A percentile compares a stretch with the other conserved stretches of the same genome.
Conservation (phyloP, 352 stramenopile genomes). For the Globisporangium solare region DNA sequence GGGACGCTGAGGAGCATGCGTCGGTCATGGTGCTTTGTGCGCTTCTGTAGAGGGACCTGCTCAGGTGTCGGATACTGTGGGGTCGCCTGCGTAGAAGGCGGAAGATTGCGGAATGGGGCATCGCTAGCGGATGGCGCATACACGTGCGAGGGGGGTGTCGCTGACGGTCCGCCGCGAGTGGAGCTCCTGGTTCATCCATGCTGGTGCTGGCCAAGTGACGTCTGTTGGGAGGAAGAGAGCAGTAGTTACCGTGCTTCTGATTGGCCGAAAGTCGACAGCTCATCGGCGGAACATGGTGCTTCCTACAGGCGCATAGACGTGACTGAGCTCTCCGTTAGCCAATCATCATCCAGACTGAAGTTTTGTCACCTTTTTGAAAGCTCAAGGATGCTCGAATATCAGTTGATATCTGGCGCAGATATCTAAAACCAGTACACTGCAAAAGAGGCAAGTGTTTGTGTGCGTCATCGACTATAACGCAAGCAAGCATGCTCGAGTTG, state of each 20-base stretch:
- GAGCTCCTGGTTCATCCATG: conserved; percentile 2
- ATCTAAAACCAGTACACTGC: no score
- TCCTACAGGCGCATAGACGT: not conserved
- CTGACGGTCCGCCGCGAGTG: not conserved
- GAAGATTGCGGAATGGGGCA: conserved; percentile 10
- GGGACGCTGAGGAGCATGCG: not conserved
- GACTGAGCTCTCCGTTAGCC: not conserved
- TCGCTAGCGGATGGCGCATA: conserved; percentile 7
- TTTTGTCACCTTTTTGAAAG: conserved; percentile 7
- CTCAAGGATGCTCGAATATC: not conserved
- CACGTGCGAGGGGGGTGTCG: not conserved
- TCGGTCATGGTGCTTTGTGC: not conserved
- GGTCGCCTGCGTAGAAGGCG: not conserved
- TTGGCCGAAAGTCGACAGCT: not conserved
- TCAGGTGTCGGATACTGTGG: not conserved
- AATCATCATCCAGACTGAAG: not conserved
- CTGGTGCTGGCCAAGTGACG: not conserved
- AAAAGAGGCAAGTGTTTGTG: no score
- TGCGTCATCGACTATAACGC: no score
- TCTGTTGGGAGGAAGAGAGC: conserved; percentile 5
- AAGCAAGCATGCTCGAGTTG: no score
- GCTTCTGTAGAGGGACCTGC: not conserved
- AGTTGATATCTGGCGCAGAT: not conserved
- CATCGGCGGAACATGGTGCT: not conserved
- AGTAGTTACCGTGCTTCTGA: not conserved